Base-by-base conservation (phyloP, 2,329 filamentous ascomycete species). In the Colletotrichum scovillei region DNA sequence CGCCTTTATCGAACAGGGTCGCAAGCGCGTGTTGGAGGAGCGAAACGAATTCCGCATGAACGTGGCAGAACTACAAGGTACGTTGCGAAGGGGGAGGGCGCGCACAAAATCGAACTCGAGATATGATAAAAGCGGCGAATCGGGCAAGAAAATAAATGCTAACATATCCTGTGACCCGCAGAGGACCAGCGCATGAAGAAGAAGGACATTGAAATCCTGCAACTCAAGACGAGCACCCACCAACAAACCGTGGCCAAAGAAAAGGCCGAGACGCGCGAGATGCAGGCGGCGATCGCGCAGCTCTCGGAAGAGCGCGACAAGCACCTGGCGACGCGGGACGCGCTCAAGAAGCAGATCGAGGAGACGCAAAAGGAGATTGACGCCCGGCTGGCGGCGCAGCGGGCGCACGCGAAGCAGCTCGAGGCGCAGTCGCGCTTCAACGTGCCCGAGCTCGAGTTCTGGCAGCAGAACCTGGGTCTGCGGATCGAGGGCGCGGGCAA, bases 41-140 rank as follows among this genome's bases (percentile, higher is more conserved):
- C 91, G 95, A 80, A 98, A 98, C 80, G 93, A 97, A 74, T 99
- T 98, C 80, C 93, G 94, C 76, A 93, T 97, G 86, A 97, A 94
- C 78, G 86, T 98, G 28, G 93, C 95, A 58, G 97, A 98, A 82
- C 85, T 98, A 46, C 93, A 97, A 86, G 96, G 96, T 97, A 87
- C 67, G 86, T 74, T 42, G 56, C 5, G 0, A 12, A 12, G 32
- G 32, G 32, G 12, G 9, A 12, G 32, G 11, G 32, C 12, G 32
- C 32, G 8, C 32, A 5, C 11, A 4, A 8, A 19, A 42, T 7
- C 5, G 38, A 6, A 2, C 38, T 42, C 38, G 38, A 42, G 14
- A 7, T 5, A 42, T 16, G 2, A 42, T 0, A 19, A 7, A 7
- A 30, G 24, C 12, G 19, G 14, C 55, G 22, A 24, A 42, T 16